phyloP scores from a whole-genome alignment of 495 filamentous ascomycete species.

The Aspergillus haitiensis region DNA sequence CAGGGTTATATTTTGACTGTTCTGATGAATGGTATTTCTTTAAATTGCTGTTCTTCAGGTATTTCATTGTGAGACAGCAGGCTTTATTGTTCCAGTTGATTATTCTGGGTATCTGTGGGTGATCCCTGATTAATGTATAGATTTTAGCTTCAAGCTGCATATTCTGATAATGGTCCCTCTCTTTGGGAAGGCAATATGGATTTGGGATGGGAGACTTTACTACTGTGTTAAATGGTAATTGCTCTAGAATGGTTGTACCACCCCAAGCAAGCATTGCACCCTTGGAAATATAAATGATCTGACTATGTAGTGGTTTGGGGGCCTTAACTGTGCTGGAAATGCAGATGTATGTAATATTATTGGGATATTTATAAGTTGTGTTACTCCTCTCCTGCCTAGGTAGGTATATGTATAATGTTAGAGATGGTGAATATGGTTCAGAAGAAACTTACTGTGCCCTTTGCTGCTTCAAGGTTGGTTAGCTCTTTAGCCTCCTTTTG shows the following conservation, averaged over 20 bases:
- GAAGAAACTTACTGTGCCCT: no score
- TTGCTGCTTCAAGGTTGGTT: no score
- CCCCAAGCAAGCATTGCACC: not conserved
- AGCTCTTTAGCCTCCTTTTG: no score
- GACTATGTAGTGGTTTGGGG: not conserved
- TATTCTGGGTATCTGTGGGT: not conserved
- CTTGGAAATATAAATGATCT: not conserved
- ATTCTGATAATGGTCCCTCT: not conserved
- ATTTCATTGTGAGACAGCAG: conserved; percentile 9
- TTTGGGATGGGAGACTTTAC: conserved; percentile 1
- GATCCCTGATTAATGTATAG: not conserved
- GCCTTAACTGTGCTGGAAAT: not conserved
- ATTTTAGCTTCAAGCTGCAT: conserved; percentile 5
- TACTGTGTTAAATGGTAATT: not conserved
- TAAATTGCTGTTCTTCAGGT: conserved; percentile 8
- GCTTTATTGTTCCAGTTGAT: not conserved
- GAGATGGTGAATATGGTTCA: no score
- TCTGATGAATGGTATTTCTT: conserved; percentile 3
- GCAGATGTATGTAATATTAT: conserved; percentile 2
- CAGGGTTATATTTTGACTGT: not conserved
- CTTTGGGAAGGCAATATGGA: not conserved
- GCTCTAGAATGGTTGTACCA: not conserved
- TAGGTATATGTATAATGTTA: no score
- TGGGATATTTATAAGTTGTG: no score
- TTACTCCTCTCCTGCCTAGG: no score